phyloP scores from a whole-genome alignment of 2,329 filamentous ascomycete genomes.

The Setomelanomma holmii region DNA sequence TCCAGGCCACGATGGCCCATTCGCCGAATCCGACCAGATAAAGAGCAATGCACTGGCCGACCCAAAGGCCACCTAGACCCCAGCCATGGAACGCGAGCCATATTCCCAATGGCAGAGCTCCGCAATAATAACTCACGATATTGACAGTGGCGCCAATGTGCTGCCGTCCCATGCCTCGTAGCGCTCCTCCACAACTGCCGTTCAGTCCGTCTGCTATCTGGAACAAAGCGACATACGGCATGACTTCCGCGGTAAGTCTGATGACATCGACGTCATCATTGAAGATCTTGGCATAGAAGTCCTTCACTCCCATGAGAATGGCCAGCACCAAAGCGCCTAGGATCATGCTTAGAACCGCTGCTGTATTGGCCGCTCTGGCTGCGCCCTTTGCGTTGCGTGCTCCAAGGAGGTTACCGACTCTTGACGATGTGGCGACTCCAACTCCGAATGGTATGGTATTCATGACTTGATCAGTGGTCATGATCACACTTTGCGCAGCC shows the following conservation, averaged over 20 bases:
- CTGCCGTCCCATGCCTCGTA: conserved; percentile 85
- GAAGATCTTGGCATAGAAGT: conserved; percentile 80
- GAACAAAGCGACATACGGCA: conserved; percentile 87
- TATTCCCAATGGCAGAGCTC: conserved; percentile 80
- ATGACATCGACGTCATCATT: conserved; percentile 79
- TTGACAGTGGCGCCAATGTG: conserved; percentile 86
- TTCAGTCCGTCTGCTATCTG: conserved; percentile 90
- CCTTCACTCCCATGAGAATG: conserved; percentile 72
- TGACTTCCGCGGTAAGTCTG: conserved; percentile 73
- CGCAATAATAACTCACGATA: conserved; percentile 81
- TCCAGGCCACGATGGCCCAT: conserved; percentile 79
- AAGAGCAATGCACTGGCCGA: conserved; percentile 75
- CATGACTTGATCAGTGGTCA: conserved; percentile 86
- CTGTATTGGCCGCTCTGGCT: conserved; percentile 74
- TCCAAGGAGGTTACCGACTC: conserved; percentile 82
- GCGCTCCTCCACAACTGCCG: conserved; percentile 79
- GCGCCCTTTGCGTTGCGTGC: conserved; percentile 71
- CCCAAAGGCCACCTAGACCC: conserved; percentile 81
- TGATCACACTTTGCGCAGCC: conserved; percentile 85
- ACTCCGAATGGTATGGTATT: conserved; percentile 87
- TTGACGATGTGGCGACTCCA: conserved; percentile 78
- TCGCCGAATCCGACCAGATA: conserved; percentile 81
- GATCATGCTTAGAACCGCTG: conserved; percentile 74
- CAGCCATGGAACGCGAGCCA: conserved; percentile 86
- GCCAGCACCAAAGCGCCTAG: conserved; percentile 72